Evolutionary conservation across 2,329 filamentous ascomycete genomes (phyloP).

Genomic region (Alternaria gansuensis): DNA sequence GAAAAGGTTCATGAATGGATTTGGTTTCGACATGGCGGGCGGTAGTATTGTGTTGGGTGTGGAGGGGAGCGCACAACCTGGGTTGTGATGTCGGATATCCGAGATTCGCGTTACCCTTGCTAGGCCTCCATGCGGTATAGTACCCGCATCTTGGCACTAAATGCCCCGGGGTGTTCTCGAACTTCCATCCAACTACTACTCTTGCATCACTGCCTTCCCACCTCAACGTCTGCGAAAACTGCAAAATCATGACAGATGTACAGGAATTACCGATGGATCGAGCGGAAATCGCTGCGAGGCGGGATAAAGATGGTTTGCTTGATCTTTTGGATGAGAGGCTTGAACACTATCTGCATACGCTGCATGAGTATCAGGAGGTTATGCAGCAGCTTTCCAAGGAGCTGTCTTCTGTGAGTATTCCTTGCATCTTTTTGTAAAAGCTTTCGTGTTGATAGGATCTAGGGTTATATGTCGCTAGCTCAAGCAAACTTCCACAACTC

Average conservation of each 20-base stretch:
- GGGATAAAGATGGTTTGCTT: slow-evolving; percentile 45
- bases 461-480: slow-evolving; percentile 66
- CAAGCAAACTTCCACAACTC: slow-evolving; percentile 78
- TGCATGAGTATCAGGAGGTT: slow-evolving; percentile 72
- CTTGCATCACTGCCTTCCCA: slow-evolving; percentile 3
- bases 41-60: slow-evolving; percentile 2
- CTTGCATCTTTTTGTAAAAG: not conserved
- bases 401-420: slow-evolving; percentile 62
- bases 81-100: slow-evolving; percentile 26
- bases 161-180: slow-evolving; percentile 1
- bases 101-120: slow-evolving; percentile 13
- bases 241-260: slow-evolving; percentile 23
- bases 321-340: slow-evolving; percentile 69
- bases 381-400: slow-evolving; percentile 63
- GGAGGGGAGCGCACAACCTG: slow-evolving; percentile 2
- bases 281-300: slow-evolving; percentile 4
- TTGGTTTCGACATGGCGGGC: slow-evolving; percentile 43
- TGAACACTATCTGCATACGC: slow-evolving; percentile 69
- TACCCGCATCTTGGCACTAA: slow-evolving; percentile 20
- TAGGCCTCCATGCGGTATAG: slow-evolving; percentile 30
- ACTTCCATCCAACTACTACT: not conserved
- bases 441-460: slow-evolving; percentile 1
- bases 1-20: slow-evolving; percentile 47
- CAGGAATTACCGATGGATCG: not conserved
- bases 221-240: not conserved